Percentiles rank a stretch among this genome's conserved stretches.
phyloP scores from a whole-genome alignment of 305 asterid species.

The Fraxinus angustifolia region DNA sequence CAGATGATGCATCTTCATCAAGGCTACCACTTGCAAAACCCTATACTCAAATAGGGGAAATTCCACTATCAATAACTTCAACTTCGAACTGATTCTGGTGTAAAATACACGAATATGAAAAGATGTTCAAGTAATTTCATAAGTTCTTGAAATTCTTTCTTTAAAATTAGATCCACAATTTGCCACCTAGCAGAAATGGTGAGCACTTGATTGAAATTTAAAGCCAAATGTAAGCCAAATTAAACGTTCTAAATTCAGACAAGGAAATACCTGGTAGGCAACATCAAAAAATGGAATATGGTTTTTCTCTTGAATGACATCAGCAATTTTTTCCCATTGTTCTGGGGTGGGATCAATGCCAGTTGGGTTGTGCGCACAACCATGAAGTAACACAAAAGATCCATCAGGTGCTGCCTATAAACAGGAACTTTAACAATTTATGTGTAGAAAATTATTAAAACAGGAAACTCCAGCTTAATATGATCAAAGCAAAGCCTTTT shows the following conservation, averaged over 20 bases:
- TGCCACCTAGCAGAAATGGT: neutral
- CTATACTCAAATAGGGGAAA: slow-evolving; percentile 37
- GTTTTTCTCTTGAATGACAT: slow-evolving; percentile 84
- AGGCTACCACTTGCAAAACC: slow-evolving; percentile 99
- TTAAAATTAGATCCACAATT: neutral
- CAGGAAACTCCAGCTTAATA: neutral
- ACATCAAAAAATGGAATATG: slow-evolving; percentile 96
- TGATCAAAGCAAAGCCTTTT: neutral
- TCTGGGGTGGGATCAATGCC: slow-evolving; percentile 94
- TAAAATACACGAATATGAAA: slow-evolving; percentile 4
- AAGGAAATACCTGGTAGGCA: slow-evolving; percentile 80
- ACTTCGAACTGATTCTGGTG: slow-evolving; percentile 10
- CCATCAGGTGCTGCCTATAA: slow-evolving; percentile 90
- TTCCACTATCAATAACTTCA: slow-evolving; percentile 14
- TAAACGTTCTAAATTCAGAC: slow-evolving; percentile 2
- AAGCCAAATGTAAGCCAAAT: slow-evolving; percentile 16
- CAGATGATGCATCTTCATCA: slow-evolving; percentile 88
- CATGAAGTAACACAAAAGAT: slow-evolving; percentile 88
- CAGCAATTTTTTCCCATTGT: slow-evolving; percentile 90
- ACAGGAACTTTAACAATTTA: slow-evolving; percentile 15
- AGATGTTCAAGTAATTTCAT: slow-evolving; percentile 4
- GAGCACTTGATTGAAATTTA: slow-evolving; percentile 10
- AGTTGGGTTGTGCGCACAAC: slow-evolving; percentile 98
- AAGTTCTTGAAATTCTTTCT: neutral
- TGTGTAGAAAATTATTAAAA: slow-evolving; percentile 5